Conservation (phyloP, 2,329 filamentous ascomycete species). For the Dactylellina parvicollis region DNA sequence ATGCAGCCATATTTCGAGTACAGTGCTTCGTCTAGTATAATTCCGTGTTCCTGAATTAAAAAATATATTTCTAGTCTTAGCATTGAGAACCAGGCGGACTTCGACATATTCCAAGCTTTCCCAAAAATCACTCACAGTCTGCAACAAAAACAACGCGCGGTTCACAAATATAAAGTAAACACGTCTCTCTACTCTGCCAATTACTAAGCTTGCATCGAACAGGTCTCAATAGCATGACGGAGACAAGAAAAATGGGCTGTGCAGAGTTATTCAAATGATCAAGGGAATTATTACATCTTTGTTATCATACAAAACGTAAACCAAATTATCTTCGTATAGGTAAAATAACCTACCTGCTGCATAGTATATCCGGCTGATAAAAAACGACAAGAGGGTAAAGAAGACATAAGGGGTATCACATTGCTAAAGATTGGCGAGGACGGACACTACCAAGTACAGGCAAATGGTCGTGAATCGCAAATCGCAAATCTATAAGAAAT, state of each 20-base stretch:
- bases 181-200: too few species aligned
- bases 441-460: background rate
- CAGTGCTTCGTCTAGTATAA: too few species aligned
- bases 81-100: too few species aligned
- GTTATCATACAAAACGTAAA: slow-evolving; percentile 26
- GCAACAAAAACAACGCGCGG: slow-evolving; percentile 54
- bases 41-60: too few species aligned
- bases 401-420: slow-evolving; percentile 41
- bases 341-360: slow-evolving; percentile 6
- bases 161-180: background rate
- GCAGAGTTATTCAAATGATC: too few species aligned
- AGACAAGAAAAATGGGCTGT: too few species aligned
- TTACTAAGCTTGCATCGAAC: too few species aligned
- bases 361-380: slow-evolving; percentile 8
- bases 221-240: too few species aligned
- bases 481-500: slow-evolving; percentile 72
- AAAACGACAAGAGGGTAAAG: background rate
- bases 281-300: too few species aligned
- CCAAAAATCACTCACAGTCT: background rate
- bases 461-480: slow-evolving; percentile 13
- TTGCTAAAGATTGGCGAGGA: slow-evolving; percentile 36
- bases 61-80: too few species aligned
- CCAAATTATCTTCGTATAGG: slow-evolving; percentile 20
- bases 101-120: too few species aligned
- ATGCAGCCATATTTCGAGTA: too few species aligned